Base-by-base conservation (phyloP, 2,329 filamentous ascomycete genomes). In the Colletotrichum zoysiae region DNA sequence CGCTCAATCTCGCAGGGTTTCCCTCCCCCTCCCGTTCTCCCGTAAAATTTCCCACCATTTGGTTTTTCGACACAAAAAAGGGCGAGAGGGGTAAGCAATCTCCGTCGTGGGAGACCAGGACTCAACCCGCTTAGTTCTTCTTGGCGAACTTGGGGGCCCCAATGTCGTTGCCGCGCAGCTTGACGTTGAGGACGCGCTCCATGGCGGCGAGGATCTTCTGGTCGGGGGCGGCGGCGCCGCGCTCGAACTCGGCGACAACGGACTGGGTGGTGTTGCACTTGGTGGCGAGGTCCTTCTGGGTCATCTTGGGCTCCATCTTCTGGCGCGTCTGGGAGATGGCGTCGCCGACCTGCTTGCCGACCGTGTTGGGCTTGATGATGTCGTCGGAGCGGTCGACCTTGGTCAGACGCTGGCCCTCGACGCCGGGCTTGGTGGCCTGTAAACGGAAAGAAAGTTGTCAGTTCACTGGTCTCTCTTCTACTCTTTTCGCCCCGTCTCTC, bases 341-440 rank as follows among this genome's bases (percentile, higher is more conserved):
- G 76, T 93, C 90, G 78, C 93, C 94, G 75, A 98, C 94, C 68
- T 89, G 87, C 79, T 88, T 87, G 81, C 95, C 94, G 71, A 98
- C 87, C 58, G 94, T 97, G 86, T 97, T 97, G 80, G 95, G 95
- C 87, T 97, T 97, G 84, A 98, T 92, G 85, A 98, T 97, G 82
- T 98, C 96, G 87, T 98, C 95, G 81, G 91, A 92, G 77, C 95
- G 95, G 88, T 98, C 96, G 83, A 99, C 95, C 87, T 98, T 98
- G 76, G 96, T 98, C 76, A 98, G 88, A 81, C 94, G 95, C 86
- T 99, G 96, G 77, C 96, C 96, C 85, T 98, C 95, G 76, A 87
- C 87, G 73, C 84, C 85, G 72, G 84, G 75, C 79, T 86, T 87
- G 78, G 86, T 83, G 74, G 86, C 80, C 84, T 88, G 75, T 65